A percentile compares a stretch with the other conserved stretches of the same genome.
Conservation (phyloP, 331 rosid genomes). For the Rosa hybrid region DNA sequence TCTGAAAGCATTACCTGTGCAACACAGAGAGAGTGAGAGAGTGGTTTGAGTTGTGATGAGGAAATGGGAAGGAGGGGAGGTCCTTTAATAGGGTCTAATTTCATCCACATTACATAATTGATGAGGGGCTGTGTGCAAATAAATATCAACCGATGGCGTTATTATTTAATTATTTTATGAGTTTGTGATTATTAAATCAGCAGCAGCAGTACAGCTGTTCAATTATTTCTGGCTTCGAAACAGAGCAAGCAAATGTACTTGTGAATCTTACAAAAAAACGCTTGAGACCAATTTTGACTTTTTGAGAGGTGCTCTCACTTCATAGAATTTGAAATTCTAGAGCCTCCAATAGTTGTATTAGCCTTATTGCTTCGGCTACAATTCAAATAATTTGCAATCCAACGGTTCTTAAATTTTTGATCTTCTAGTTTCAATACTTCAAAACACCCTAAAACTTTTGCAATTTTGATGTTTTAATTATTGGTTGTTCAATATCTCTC, state of each 20-base stretch:
- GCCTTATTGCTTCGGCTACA: neutral
- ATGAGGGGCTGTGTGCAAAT: neutral
- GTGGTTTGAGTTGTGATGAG: neutral
- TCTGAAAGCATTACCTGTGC: slow-evolving; percentile 1
- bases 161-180: neutral
- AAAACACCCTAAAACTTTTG: neutral
- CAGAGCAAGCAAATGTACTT: neutral
- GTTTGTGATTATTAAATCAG: neutral
- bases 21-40: slow-evolving; percentile 1
- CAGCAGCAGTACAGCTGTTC: slow-evolving; percentile 14
- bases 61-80: neutral
- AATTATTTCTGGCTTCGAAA: neutral
- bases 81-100: slow-evolving; percentile 18
- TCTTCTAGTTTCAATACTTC: neutral
- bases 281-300: neutral
- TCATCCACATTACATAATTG: slow-evolving; percentile 5
- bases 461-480: neutral
- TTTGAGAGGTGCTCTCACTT: too few relatives aligned
- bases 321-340: neutral
- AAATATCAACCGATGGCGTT: neutral
- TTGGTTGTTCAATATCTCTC: neutral
- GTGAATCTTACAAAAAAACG: neutral
- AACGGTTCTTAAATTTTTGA: neutral
- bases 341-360: neutral
- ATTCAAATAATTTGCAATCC: too few relatives aligned